Base-by-base conservation (phyloP, 1,284 basidiomycete species). In the Leccinum angustisporum region DNA sequence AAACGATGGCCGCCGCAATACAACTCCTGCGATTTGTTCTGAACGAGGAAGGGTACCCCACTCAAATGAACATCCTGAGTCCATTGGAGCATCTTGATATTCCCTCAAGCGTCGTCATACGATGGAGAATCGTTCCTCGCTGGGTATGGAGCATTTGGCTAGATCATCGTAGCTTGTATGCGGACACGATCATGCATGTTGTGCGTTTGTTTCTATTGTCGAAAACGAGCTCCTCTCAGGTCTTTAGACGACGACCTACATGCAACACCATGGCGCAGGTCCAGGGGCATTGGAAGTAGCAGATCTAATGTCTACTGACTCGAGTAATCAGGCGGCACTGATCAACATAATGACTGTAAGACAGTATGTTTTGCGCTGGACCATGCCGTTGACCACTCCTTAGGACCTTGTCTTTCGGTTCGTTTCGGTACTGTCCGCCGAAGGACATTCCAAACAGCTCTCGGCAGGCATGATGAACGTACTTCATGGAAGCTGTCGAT, bases 111-210 rank as follows among this genome's bases (percentile, higher is more conserved):
- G 75, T 88, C 30, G 68, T 90, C 14, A 58, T 87, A 9, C 74
- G 74, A 61, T 89, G 84, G 82, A 82, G 83, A 33, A 63, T 77
- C 14, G 73, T 80, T 5, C 68, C 87, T 4, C 78, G 81, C 3
- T 90, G 88, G 87, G 78, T 78, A 61, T 91, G 89, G 88, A 70
- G 68, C n/a, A 72, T 79, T 9, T 90, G 87, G 86, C 70, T 75
- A 51, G 87, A 90, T 67, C 75, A 78, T 58, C 78, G 83, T 36
- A 68, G 77, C 36, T 76, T 80, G 27, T 73, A 83, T 52, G 75
- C 80, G 3, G 86, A 87, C 58, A 75, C 75, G 16, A 76, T 87
- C 34, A 73, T 78, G 9, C 72, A 71, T 58, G 65, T 88, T 62
- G 89, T 90, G 62, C 63, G 81, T 68, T 25, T 3, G n/a, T 13